A percentile compares a stretch with the other conserved stretches of the same genome.
Evolutionary conservation across 495 filamentous ascomycete species (phyloP).

Genomic region (Terfezia claveryi): DNA sequence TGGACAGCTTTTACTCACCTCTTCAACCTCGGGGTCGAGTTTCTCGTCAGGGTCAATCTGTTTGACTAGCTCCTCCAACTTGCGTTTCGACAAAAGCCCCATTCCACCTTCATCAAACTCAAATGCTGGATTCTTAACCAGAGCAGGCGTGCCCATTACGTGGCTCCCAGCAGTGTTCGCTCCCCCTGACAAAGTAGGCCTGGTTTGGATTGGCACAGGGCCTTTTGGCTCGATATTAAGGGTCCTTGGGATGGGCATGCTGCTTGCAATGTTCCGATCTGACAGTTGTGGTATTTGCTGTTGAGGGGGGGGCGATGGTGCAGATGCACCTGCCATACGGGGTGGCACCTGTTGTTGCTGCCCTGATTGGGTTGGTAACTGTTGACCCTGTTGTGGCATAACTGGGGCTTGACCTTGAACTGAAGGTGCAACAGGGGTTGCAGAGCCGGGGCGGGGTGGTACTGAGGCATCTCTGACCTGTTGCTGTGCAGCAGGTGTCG

Average conservation of each 20-base stretch:
- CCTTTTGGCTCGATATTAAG: conserved; percentile 47
- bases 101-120: conserved; percentile 78
- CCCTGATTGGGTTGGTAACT: conserved; percentile 2
- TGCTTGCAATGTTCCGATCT: conserved; percentile 25
- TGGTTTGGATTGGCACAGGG: conserved; percentile 45
- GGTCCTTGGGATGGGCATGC: conserved; percentile 56
- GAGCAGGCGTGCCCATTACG: conserved; percentile 65
- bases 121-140: conserved; percentile 56
- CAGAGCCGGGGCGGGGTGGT: background rate
- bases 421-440: background rate
- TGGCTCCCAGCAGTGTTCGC: conserved; percentile 47
- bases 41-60: conserved; percentile 55
- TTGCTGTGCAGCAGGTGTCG: background rate
- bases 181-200: conserved; percentile 61
- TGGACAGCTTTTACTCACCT: conserved; percentile 32
- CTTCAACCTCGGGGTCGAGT: conserved; percentile 79
- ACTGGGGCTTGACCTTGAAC: conserved; percentile 3
- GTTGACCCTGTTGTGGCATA: background rate
- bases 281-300: conserved; percentile 17
- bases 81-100: conserved; percentile 79
- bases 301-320: conserved; percentile 8
- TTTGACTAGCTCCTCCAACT: conserved; percentile 81
- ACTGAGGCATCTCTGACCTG: background rate
- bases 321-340: conserved; percentile 10
- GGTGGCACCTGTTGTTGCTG: conserved; percentile 8